These are phyloP conservation scores for Zoysia japonica DNA, from an alignment of 176 grass and related monocot species.

Conservation along the genomic window DNA sequence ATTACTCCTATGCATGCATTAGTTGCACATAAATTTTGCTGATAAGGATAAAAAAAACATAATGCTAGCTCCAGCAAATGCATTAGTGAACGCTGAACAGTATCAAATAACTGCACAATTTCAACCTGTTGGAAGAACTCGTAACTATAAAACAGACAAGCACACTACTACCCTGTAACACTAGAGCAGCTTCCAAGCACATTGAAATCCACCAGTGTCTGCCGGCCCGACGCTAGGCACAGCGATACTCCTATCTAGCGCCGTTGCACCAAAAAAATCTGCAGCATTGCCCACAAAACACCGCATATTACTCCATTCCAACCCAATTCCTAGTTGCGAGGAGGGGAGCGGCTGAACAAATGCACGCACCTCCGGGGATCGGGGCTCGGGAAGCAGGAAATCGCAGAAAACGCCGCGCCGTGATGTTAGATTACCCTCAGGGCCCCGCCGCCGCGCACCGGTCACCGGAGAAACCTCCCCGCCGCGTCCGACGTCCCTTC, in stretches of 20 bases:
- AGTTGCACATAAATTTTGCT: not conserved
- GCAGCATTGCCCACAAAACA: not conserved
- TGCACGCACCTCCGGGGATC: slow-evolving; percentile 37
- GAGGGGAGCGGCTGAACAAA: not conserved
- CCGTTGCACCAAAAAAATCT: not conserved
- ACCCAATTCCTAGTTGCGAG: not conserved
- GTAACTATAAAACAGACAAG: not conserved
- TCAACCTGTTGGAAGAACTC: not conserved
- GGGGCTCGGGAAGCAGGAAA: not conserved
- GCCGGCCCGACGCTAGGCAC: not conserved
- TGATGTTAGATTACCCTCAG: not conserved
- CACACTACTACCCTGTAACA: too few species aligned
- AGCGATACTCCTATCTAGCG: not conserved
- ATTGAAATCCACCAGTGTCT: too few species aligned
- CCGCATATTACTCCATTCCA: not conserved
- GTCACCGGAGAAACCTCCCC: not conserved
- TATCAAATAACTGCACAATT: not conserved
- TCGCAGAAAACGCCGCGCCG: not conserved
- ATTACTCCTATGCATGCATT: not conserved
- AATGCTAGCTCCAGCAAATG: not conserved
- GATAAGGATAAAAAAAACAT: not conserved
- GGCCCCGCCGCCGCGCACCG: not conserved
- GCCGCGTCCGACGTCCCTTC: not conserved
- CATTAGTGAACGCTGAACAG: too few species aligned
- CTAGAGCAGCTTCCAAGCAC: too few species aligned